phyloP scores from a whole-genome alignment of 257 asterid species.

The Datura wrightii region DNA sequence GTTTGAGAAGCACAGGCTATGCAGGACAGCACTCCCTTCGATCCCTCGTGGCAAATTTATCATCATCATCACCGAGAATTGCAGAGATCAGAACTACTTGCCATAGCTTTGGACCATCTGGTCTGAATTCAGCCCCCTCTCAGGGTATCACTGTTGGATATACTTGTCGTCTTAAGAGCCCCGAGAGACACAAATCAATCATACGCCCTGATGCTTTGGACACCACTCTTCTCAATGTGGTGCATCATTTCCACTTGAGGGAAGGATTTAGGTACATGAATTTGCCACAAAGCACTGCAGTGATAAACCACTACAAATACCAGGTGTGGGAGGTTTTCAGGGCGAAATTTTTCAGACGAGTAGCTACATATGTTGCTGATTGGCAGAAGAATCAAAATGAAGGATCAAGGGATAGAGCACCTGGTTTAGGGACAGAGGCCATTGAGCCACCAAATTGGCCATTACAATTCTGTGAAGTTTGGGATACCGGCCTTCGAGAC shows the following conservation, averaged over 20 bases:
- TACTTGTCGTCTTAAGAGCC: slow-evolving; percentile 88
- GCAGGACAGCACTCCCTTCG: slow-evolving; percentile 65
- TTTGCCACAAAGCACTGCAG: slow-evolving; percentile 64
- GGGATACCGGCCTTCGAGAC: slow-evolving; percentile 92
- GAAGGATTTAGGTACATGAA: slow-evolving; percentile 66
- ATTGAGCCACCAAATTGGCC: slow-evolving; percentile 93
- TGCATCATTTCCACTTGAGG: slow-evolving; percentile 79
- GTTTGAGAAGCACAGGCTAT: slow-evolving; percentile 45
- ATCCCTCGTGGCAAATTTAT: slow-evolving; percentile 58
- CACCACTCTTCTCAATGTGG: slow-evolving; percentile 73
- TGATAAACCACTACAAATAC: slow-evolving; percentile 82
- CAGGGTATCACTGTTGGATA: slow-evolving; percentile 87
- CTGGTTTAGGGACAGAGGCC: slow-evolving; percentile 97
- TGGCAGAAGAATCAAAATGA: slow-evolving; percentile 91
- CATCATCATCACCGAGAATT: slow-evolving; percentile 55
- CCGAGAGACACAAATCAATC: slow-evolving; percentile 96
- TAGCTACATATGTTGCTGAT: slow-evolving; percentile 92
- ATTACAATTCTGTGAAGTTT: slow-evolving; percentile 77
- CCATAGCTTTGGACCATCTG: slow-evolving; percentile 95
- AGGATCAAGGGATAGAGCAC: slow-evolving; percentile 95
- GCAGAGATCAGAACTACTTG: slow-evolving; percentile 88
- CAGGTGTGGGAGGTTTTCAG: slow-evolving; percentile 93
- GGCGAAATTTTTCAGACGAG: slow-evolving; percentile 84
- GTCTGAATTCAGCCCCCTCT: slow-evolving; percentile 63
- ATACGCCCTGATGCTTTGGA: slow-evolving; percentile 77